Evolutionary conservation across 2,329 filamentous ascomycete genomes (phyloP), one percentile per base, ranked within the genome.

Genomic region (Triangularia setosa): DNA sequence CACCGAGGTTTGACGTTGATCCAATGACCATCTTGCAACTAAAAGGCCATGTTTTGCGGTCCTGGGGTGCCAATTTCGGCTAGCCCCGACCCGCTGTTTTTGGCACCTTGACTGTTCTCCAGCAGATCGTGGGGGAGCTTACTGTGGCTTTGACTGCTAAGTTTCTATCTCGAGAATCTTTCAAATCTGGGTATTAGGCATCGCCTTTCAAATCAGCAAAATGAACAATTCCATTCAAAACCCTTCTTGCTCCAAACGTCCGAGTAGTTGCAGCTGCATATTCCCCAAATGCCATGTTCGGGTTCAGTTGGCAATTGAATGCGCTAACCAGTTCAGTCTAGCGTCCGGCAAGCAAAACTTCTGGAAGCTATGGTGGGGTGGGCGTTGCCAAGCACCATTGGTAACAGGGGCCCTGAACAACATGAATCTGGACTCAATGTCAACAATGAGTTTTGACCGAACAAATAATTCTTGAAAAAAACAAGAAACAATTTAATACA

Each of bases 61-160:
- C n/a, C n/a, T n/a, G n/a, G n/a, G n/a, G n/a, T n/a, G n/a, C n/a
- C n/a, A n/a, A n/a, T n/a, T n/a, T n/a, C n/a, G n/a, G n/a, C n/a
- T n/a, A n/a, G n/a, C n/a, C n/a, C n/a, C n/a, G n/a, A n/a, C n/a
- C n/a, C n/a, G n/a, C n/a, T n/a, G n/a, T n/a, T n/a, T n/a, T n/a
- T n/a, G n/a, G n/a, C n/a, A n/a, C n/a, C 58, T 53, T 25, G 21
- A 60, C 52, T 55, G 58, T 60, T 44, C n/a, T 30, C 44, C 58
- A 53, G 58, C 58, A 60, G 25, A 60, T 60, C 58, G 58, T 33
- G 58, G 58, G 58, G 58, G 18, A 60, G 24, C 58, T 59, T 3
- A 16, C 52, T 55, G 52, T 28, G 21, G 52, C 52, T 55, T n/a
- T 55, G 52, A 27, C 40, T 48, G 18, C 40, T n/a, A 48, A 48